These are phyloP conservation scores for Phytopythium oedochilum DNA, from an alignment of 352 stramenopile genomes.

Conservation along the genomic window DNA sequence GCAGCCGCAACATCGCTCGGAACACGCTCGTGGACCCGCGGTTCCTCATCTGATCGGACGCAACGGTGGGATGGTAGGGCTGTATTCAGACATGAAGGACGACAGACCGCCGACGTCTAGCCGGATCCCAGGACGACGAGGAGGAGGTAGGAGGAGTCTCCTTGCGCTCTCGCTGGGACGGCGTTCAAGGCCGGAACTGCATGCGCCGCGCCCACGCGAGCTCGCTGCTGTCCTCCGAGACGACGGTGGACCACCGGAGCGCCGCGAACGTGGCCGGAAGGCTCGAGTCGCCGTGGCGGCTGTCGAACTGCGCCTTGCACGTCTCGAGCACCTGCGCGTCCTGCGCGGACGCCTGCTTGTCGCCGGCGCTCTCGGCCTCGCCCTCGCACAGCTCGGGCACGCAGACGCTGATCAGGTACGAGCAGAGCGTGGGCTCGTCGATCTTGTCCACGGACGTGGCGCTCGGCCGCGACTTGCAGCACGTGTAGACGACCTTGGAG, in stretches of 20 bases:
- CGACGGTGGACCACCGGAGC: slow-evolving; percentile 71
- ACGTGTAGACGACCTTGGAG: slow-evolving; percentile 72
- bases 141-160: not conserved
- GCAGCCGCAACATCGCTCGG: slow-evolving; percentile 41
- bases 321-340: slow-evolving; percentile 19
- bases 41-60: slow-evolving; percentile 52
- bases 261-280: slow-evolving; percentile 53
- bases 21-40: slow-evolving; percentile 59
- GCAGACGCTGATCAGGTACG: slow-evolving; percentile 76
- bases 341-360: slow-evolving; percentile 11
- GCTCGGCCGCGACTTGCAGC: slow-evolving; percentile 62
- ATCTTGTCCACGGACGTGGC: slow-evolving; percentile 59
- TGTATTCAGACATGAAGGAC: not conserved
- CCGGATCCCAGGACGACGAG: no score
- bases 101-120: not conserved
- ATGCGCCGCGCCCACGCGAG: slow-evolving; percentile 73
- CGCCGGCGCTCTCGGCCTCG: slow-evolving; percentile 20
- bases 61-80: not conserved
- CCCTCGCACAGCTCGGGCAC: slow-evolving; percentile 65
- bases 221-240: slow-evolving; percentile 83
- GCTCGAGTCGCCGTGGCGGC: slow-evolving; percentile 14
- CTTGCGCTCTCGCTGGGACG: not conserved
- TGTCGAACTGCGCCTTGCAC: slow-evolving; percentile 54
- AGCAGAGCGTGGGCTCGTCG: slow-evolving; percentile 78
- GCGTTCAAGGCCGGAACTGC: slow-evolving; percentile 46